Evolutionary conservation across 2,329 filamentous ascomycete genomes (phyloP).

Genomic region (Aspergillus costaricaensis): DNA sequence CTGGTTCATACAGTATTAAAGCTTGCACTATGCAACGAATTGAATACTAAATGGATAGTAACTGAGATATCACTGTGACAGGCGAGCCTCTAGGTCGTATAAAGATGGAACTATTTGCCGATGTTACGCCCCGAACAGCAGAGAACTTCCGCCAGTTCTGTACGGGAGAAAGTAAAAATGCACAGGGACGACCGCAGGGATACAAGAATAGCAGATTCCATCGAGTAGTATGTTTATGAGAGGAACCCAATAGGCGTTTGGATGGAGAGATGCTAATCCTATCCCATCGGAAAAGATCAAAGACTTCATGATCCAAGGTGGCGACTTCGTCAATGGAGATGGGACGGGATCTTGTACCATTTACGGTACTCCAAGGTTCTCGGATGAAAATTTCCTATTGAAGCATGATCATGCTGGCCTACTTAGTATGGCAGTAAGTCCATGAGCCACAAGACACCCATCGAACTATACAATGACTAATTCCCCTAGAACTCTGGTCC

Average conservation of each 20-base stretch:
- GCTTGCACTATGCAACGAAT: too few relatives aligned
- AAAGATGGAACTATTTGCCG: slow-evolving; percentile 85
- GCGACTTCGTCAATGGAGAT: slow-evolving; percentile 91
- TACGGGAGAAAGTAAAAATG: slow-evolving; percentile 85
- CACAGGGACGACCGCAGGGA: slow-evolving; percentile 75
- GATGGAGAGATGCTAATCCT: neutral
- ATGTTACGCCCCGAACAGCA: slow-evolving; percentile 81
- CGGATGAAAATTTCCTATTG: slow-evolving; percentile 83
- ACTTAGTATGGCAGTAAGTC: slow-evolving; percentile 85
- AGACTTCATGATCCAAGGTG: slow-evolving; percentile 96
- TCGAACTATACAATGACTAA: slow-evolving; percentile 4
- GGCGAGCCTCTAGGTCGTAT: slow-evolving; percentile 84
- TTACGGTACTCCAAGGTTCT: slow-evolving; percentile 80
- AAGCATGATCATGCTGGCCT: slow-evolving; percentile 79
- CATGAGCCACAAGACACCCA: neutral
- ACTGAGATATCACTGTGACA: slow-evolving; percentile 39
- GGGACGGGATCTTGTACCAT: slow-evolving; percentile 87
- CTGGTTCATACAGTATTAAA: neutral
- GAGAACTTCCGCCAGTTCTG: slow-evolving; percentile 98
- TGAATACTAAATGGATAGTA: neutral
- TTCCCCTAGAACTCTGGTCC: slow-evolving; percentile 76
- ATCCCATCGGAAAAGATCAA: slow-evolving; percentile 64
- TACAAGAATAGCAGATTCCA: slow-evolving; percentile 97
- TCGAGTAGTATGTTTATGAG: slow-evolving; percentile 68
- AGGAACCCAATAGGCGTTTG: neutral